phyloP scores from a whole-genome alignment of 495 filamentous ascomycete species.

The Penicillium macrosclerotiorum region DNA sequence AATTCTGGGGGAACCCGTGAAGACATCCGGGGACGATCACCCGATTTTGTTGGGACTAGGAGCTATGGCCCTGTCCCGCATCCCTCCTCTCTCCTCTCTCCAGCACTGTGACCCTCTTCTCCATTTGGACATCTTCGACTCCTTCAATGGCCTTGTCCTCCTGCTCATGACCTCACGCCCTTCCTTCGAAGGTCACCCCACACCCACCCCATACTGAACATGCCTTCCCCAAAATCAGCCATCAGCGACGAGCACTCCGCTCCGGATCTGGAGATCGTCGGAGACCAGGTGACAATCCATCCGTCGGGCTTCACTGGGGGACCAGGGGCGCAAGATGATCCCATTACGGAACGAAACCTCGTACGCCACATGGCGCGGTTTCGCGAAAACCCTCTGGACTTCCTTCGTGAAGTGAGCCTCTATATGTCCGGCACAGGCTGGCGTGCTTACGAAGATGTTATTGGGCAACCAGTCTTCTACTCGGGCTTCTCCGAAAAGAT shows the following conservation, averaged over 20 bases:
- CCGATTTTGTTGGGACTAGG: slow-evolving; percentile 26
- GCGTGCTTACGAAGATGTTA: slow-evolving; percentile 85
- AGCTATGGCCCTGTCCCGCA: slow-evolving; percentile 23
- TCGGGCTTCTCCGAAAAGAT: slow-evolving; percentile 88
- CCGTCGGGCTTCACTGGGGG: slow-evolving; percentile 64
- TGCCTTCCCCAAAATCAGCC: slow-evolving; percentile 36
- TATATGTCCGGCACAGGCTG: slow-evolving; percentile 90
- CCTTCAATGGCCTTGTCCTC: slow-evolving; percentile 1
- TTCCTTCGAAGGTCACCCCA: slow-evolving; percentile 3
- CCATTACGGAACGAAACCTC: slow-evolving; percentile 64
- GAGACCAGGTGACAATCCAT: slow-evolving; percentile 75
- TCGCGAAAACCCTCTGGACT: slow-evolving; percentile 67
- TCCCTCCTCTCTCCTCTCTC: neutral
- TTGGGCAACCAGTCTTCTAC: slow-evolving; percentile 94
- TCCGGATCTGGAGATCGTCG: slow-evolving; percentile 80
- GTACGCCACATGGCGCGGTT: slow-evolving; percentile 83
- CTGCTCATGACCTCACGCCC: slow-evolving; percentile 2
- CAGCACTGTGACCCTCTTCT: neutral
- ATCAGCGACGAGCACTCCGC: slow-evolving; percentile 48
- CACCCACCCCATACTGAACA: slow-evolving; percentile 16
- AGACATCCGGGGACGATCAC: slow-evolving; percentile 27
- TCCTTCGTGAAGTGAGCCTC: slow-evolving; percentile 86
- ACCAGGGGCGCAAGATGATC: slow-evolving; percentile 36
- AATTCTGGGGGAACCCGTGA: slow-evolving; percentile 14
- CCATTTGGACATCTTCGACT: neutral